Evolutionary conservation across 176 grass and related monocot species (phyloP), one percentile per base, ranked within the genome.

Genomic region (Oryza longistaminata): DNA sequence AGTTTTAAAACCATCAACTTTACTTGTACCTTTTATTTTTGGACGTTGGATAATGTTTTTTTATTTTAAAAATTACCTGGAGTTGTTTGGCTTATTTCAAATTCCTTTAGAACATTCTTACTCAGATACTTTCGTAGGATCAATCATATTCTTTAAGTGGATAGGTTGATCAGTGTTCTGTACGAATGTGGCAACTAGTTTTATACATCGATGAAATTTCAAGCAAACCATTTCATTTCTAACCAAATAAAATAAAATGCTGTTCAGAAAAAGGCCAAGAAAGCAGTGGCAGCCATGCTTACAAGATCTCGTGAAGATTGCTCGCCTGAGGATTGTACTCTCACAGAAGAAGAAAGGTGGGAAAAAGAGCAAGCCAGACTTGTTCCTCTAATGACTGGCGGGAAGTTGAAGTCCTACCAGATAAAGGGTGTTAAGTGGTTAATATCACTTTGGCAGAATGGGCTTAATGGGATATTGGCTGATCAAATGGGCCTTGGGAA

Each of bases 401-500:
- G 96, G 26, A 86, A 87, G 71, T 86, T 98, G 85, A 98, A 98
- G 76, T 73, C 93, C 31, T 98, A 98, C 81, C 96, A 98, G 89
- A 93, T 95, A 77, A 98, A 95, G 86, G 96, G 96, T 70, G 93
- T 98, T 25, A 98, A 98, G 78, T 98, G 96, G 96, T 76, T 98
- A 80, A 96, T 98, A 65, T 98, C 93, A 6, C 84, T 98, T 70
- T 98, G 96, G 96, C 96, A 98, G 75, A 98, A 98, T 81, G 96
- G 96, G 65, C 79, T 98, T 1, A 98, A 95, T 85, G 93, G 93
- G 45, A 98, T 98, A 83, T 74, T 98, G 25, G 96, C 96, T 19
- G 96, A 98, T 66, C 96, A 98, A 89, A 98, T 98, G 96, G 96
- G 96, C 70, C 93, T 98, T 83, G 96, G 96, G 31, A 98, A 98